Evolutionary conservation across 2,329 filamentous ascomycete species (phyloP), one percentile per base, ranked within the genome.

Genomic region (Zarea fungicola): DNA sequence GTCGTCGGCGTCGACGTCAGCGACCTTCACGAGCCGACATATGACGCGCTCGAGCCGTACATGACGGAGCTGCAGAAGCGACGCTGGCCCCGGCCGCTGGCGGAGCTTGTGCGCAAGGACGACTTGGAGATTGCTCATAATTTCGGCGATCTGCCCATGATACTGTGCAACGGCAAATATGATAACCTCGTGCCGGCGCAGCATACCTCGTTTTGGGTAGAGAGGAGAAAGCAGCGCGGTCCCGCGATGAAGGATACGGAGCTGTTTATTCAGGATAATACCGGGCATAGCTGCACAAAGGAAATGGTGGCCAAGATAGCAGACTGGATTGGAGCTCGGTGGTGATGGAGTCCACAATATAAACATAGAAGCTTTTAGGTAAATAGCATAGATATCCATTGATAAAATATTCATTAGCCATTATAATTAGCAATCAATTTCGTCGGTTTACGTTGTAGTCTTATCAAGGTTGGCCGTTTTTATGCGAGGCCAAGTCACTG

Each of bases 1-100:
- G 41, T 48, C 37, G n/a, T 56, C 47, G 44, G 49, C 44, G 42
- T 54, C 7, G 35, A 32, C 3, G 36, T n/a, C 8, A 25, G 23
- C 2, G 29, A 46, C 23, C 29, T 41, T 13, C 34, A 48, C 23
- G 25, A 22, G 6, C 26, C 35, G 6, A 37, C 23, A 19, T 48
- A 48, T 13, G 35, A 48, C 35, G 13, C 16, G n/a, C n/a, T 48
- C 11, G 25, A 21, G 23, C 13, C 9, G 21, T 16, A 14, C 22
- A 48, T 48, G 44, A 41, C 22, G 5, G 44, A 40, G 35, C 18
- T 9, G 26, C 46, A 48, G n/a, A 23, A n/a, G 26, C 23, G 46
- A 8, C 36, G 46, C 16, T 48, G 46, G 46, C 37, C 46, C 4
- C 36, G 19, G 6, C 16, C 46, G 31, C 37, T 48, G 11, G 46